phyloP scores from a whole-genome alignment of 169 alveolate genomes.

The Eimeria maxima region DNA sequence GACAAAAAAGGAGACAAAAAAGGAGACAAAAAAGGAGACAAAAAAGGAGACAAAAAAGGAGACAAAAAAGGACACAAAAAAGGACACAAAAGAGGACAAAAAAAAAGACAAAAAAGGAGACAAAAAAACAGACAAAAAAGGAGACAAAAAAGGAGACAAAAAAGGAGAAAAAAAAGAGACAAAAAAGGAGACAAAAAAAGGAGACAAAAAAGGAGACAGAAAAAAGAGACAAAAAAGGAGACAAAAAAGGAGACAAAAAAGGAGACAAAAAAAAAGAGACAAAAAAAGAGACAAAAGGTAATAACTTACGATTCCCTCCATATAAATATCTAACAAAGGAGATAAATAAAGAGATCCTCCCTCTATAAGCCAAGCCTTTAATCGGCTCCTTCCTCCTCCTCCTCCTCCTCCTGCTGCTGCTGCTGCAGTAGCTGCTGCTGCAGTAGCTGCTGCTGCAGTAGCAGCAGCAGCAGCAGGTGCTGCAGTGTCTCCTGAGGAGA shows the following conservation, averaged over 20 bases:
- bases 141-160: background rate
- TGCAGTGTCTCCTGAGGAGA: conserved; percentile 71
- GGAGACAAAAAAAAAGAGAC: background rate
- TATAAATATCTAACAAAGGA: background rate
- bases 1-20: background rate
- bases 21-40: background rate
- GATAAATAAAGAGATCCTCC: background rate
- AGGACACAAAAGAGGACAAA: background rate
- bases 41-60: background rate
- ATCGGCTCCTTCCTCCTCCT: conserved; percentile 19
- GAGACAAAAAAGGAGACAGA: background rate
- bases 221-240: background rate
- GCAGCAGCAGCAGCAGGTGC: background rate
- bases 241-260: background rate
- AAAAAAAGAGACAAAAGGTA: background rate
- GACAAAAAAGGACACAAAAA: background rate
- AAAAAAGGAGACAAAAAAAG: background rate
- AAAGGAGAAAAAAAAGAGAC: background rate
- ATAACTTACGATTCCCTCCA: conserved; percentile 5
- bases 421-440: conserved; percentile 1
- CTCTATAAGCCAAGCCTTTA: background rate
- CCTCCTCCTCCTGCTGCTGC: background rate
- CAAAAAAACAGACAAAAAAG: too few relatives aligned
- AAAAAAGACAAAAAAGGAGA: background rate
- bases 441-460: background rate